Conservation (phyloP, 2,329 filamentous ascomycete genomes). For the Penicillium brevicompactum region DNA sequence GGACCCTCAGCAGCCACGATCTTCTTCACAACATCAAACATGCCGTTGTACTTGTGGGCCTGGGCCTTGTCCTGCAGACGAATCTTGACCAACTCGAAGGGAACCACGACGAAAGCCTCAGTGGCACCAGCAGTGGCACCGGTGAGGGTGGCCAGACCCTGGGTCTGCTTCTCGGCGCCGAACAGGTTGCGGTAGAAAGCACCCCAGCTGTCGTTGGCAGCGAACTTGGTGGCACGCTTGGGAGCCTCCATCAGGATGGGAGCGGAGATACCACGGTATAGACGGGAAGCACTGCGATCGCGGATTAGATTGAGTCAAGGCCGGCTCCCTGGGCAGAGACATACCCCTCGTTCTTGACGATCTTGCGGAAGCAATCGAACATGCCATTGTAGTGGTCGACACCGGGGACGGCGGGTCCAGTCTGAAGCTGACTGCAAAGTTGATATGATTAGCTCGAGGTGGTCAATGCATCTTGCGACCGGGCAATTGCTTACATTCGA, state of each 20-base stretch:
- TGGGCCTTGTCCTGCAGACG: conserved; percentile 94
- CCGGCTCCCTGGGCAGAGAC: conserved; percentile 22
- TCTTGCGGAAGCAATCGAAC: conserved; percentile 97
- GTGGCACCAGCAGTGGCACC: conserved; percentile 94
- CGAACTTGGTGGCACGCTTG: conserved; percentile 97
- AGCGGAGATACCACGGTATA: conserved; percentile 94
- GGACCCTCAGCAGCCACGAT: conserved; percentile 81
- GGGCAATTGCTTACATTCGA: conserved; percentile 69
- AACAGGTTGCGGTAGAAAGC: conserved; percentile 89
- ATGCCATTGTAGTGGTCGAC: conserved; percentile 93
- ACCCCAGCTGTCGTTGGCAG: conserved; percentile 98
- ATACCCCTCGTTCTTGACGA: conserved; percentile 92
- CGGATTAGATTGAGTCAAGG: background rate
- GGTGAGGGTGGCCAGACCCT: conserved; percentile 87
- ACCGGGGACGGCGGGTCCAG: conserved; percentile 65
- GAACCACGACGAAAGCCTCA: conserved; percentile 94
- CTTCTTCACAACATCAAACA: conserved; percentile 58
- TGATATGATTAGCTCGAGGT: conserved; percentile 5
- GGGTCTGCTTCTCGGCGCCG: conserved; percentile 82
- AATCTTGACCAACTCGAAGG: conserved; percentile 98
- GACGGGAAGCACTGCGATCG: conserved; percentile 69
- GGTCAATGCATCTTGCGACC: conserved; percentile 12
- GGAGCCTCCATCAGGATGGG: conserved; percentile 98
- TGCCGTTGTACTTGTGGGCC: conserved; percentile 68
- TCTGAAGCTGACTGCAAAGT: conserved; percentile 75